Evolutionary conservation across 2,329 filamentous ascomycete species (phyloP), one percentile per base, ranked within the genome.

Genomic region (Colletotrichum sp.): DNA sequence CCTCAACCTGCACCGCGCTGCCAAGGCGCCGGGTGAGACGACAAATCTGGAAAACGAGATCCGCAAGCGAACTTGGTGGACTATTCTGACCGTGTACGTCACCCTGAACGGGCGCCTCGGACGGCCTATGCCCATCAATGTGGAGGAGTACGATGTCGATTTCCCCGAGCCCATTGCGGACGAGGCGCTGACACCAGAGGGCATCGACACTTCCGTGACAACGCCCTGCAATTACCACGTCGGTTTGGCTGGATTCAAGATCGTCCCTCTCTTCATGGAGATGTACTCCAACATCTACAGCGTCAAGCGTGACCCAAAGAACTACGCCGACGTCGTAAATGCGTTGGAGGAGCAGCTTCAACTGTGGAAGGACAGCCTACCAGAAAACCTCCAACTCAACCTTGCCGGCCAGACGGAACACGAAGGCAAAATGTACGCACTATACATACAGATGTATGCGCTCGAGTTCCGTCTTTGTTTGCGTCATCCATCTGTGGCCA

Each of bases 21-120:
- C 90, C 14, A 93, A 92, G 78, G 83, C 83, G 6, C 84, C 86
- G 0, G 84, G 84, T 9, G 85, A 87, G 69, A 83, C 81, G 16
- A 90, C 88, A 1, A 89, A 86, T n/a, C 88, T 96, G 2, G 91
- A 94, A 7, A 91, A 94, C 75, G 95, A 98, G 82, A 83, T 96
- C 83, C 90, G 95, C 28, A 96, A 96, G 84, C 90, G 95, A 18
- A 89, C 93, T 1, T 98, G 95, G 87, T 98, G 95, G 94, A 89
- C 89, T 7, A 88, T 96, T 13, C 84, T 96, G 55, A 87, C 90
- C 7, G 88, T 96, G 16, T 89, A 92, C 75, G 88, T 94, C 12
- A 92, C 91, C n/a, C 86, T 96, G 12, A 92, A 92, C 79, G 94
- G 94, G 24, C 95, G 94, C 74, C 90, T 96, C 43, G 95, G 95